These are phyloP conservation scores for Cyclocybe aegerita DNA, from an alignment of 768 basidiomycete species.

Conservation along the genomic window DNA sequence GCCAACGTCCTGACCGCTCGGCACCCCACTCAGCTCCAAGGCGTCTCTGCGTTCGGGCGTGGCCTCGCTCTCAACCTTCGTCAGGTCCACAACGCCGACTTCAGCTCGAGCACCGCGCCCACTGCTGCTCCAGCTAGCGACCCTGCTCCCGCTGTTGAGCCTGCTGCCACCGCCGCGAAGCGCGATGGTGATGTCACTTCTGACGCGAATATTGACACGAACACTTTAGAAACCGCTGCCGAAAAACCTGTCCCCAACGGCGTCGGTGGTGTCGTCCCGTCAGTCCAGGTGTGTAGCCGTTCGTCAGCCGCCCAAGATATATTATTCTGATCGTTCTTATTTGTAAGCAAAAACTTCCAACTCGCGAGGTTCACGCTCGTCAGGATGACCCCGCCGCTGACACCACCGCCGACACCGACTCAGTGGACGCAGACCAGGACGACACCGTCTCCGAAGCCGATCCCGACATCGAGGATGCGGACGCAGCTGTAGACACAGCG, in stretches of 20 bases:
- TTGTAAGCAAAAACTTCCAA: neutral
- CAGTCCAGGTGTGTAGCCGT: too few relatives aligned
- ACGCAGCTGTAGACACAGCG: neutral
- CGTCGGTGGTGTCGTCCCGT: too few relatives aligned
- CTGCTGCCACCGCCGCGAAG: neutral
- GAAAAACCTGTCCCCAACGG: too few relatives aligned
- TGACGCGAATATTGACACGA: too few relatives aligned
- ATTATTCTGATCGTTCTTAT: too few relatives aligned
- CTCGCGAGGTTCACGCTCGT: neutral
- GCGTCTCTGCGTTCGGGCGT: neutral
- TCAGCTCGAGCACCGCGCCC: constrained; percentile 9
- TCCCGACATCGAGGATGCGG: neutral
- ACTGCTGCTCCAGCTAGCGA: neutral
- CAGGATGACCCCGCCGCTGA: neutral
- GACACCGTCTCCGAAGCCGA: neutral
- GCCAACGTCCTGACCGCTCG: constrained; percentile 9
- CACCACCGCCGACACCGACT: neutral
- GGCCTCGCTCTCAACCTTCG: constrained; percentile 6
- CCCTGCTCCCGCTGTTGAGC: neutral
- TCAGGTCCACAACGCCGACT: constrained; percentile 23
- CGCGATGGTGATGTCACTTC: neutral
- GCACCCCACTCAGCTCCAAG: neutral
- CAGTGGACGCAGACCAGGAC: neutral
- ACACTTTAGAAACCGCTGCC: too few relatives aligned
- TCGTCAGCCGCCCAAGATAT: too few relatives aligned